Conservation (phyloP, 805 yeast genomes). For the Nadsonia fulvescens region DNA sequence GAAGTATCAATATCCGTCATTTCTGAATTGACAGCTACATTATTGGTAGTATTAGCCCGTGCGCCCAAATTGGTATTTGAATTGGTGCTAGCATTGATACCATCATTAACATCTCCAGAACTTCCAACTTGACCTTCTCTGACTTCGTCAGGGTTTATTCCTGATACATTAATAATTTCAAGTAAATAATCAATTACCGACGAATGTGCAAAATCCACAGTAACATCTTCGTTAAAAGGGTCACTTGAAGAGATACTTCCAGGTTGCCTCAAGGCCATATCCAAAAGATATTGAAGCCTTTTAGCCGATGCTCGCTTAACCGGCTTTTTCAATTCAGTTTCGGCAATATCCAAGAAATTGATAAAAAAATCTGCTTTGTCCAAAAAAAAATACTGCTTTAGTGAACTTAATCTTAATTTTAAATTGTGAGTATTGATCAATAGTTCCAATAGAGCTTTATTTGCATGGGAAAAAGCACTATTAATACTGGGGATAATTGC, state of each 20-base stretch:
- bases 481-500: conserved; percentile 39
- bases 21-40: too few species aligned
- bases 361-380: conserved; percentile 33
- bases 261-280: conserved; percentile 22
- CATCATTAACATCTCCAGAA: not conserved
- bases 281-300: conserved; percentile 21
- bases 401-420: conserved; percentile 24
- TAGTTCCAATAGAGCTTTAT: conserved; percentile 36
- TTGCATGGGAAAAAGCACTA: conserved; percentile 50
- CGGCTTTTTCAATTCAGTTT: conserved; percentile 33
- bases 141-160: conserved; percentile 16
- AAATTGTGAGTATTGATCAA: conserved; percentile 46
- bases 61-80: too few species aligned
- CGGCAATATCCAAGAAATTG: conserved; percentile 31
- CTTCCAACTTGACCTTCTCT: conserved; percentile 5
- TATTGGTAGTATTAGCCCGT: too few species aligned
- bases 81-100: too few species aligned
- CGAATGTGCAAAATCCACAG: conserved; percentile 17
- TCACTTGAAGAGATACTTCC: conserved; percentile 21
- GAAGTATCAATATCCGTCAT: too few species aligned
- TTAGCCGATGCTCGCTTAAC: conserved; percentile 14
- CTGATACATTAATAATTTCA: conserved; percentile 18
- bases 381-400: conserved; percentile 43
- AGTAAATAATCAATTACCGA: conserved; percentile 20
- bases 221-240: conserved; percentile 19